Percentiles rank a stretch among this genome's conserved stretches.
phyloP scores from a whole-genome alignment of 305 asterid genomes.

The Coffea humblotiana region DNA sequence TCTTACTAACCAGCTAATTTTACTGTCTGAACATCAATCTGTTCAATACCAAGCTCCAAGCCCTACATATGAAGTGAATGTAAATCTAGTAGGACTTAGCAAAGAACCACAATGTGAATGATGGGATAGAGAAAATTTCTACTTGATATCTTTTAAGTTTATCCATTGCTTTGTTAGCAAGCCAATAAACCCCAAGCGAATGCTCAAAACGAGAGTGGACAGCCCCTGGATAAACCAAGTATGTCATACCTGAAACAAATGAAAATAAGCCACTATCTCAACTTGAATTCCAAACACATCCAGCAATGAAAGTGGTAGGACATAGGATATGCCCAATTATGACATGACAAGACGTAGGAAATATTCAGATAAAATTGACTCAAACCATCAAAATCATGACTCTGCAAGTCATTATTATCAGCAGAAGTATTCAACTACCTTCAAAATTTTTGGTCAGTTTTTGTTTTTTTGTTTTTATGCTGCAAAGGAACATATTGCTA shows the following conservation, averaged over 20 bases:
- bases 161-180: conserved; percentile 73
- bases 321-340: neutral
- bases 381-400: neutral
- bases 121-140: conserved; percentile 20
- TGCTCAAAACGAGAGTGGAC: conserved; percentile 96
- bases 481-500: no score
- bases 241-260: conserved; percentile 53
- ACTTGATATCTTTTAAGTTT: conserved; percentile 72
- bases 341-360: neutral
- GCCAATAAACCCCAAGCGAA: conserved; percentile 88
- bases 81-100: conserved; percentile 22
- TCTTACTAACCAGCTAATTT: conserved; percentile 67
- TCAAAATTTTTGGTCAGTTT: no score
- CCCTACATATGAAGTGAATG: conserved; percentile 54
- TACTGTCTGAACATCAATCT: conserved; percentile 65
- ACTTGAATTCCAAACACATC: conserved; percentile 11
- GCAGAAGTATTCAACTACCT: no score
- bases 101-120: conserved; percentile 19
- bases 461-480: no score
- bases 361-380: neutral
- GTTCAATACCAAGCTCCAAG: conserved; percentile 72
- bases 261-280: conserved; percentile 21
- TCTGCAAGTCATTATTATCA: no score
- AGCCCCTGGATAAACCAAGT: conserved; percentile 94
- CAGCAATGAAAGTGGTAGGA: neutral